Evolutionary conservation across 1,284 basidiomycete genomes (phyloP), one percentile per base, ranked within the genome.

Genomic region (Schizophyllum amplum): DNA sequence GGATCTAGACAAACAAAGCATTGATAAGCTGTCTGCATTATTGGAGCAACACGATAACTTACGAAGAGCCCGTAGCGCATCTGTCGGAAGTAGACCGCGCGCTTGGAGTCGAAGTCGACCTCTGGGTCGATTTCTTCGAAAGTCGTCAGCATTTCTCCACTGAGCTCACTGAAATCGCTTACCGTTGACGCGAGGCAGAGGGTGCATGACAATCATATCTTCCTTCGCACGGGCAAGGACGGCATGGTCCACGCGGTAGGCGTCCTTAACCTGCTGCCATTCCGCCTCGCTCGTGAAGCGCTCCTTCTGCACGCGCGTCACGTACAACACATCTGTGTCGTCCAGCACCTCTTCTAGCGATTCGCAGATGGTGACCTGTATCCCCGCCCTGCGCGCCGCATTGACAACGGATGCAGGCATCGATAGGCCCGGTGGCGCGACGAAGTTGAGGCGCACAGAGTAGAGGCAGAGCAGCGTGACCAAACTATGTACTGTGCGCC

Each of bases 31-130:
- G 24, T 25, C 24, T 20, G 42, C 4, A 13, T 6, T 24, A 13
- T 26, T 17, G 33, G 33, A 24, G 53, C 25, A 23, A 6, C 17
- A 58, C 4, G 21, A 53, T 23, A 1, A 83, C 92, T 72, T 66
- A 96, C 92, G 71, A 95, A 98, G 63, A 98, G 86, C 55, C 96
- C 97, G 72, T 96, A 97, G 61, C 94, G 88, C 94, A 98, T 98
- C 71, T 98, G 95, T 53, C 97, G 86, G 87, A 98, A 98, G 76
- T 98, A 99, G 26, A 94, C 95, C 1, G 95, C 96, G 13, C 95
- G 82, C 51, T 90, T 84, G 13, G 85, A 90, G 71, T 99, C 96
- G 66, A 97, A 98, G 74, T 99, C 97, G 55, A 99, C 94, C 70
- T 98, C 95, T 5, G 94, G 92, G 69, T 97, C 94, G 65, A 99